Percentiles rank a stretch among this genome's conserved stretches.
Conservation (phyloP, 2,329 filamentous ascomycete genomes). For the Aphanoascus verrucosus region DNA sequence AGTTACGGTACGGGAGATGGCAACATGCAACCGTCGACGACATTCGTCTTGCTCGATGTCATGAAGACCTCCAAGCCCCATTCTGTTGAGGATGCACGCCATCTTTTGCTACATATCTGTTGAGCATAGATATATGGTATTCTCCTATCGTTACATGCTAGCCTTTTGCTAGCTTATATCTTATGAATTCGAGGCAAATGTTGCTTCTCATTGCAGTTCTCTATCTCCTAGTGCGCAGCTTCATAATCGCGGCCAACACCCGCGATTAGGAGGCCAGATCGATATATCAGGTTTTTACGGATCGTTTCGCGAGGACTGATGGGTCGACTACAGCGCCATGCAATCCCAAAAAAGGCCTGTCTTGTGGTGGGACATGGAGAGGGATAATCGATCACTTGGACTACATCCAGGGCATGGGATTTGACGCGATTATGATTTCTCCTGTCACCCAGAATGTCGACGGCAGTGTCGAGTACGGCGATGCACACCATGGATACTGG, state of each 20-base stretch:
- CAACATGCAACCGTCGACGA: too few relatives aligned
- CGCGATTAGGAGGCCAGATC: constrained; percentile 33
- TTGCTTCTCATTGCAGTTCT: neutral
- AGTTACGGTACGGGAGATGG: neutral
- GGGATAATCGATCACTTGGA: constrained; percentile 41
- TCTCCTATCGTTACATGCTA: neutral
- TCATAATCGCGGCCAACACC: constrained; percentile 19
- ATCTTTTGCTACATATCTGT: neutral
- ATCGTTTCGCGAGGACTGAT: constrained; percentile 37
- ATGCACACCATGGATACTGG: constrained; percentile 45
- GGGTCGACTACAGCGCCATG: constrained; percentile 26
- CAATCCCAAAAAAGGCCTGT: constrained; percentile 25
- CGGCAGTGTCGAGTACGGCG: constrained; percentile 29
- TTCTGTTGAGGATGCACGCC: neutral
- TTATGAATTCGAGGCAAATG: constrained; percentile 1
- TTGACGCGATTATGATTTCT: constrained; percentile 31
- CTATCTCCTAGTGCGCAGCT: neutral
- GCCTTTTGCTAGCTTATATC: constrained; percentile 1
- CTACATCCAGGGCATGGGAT: constrained; percentile 43
- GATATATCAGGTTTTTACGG: constrained; percentile 40
- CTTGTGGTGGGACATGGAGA: constrained; percentile 44
- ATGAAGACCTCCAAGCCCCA: neutral
- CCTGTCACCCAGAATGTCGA: constrained; percentile 35
- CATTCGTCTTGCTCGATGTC: neutral
- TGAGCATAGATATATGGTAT: neutral